Evolutionary conservation across 805 yeast genomes (phyloP).

Genomic region (Barnettozyma siamensis): DNA sequence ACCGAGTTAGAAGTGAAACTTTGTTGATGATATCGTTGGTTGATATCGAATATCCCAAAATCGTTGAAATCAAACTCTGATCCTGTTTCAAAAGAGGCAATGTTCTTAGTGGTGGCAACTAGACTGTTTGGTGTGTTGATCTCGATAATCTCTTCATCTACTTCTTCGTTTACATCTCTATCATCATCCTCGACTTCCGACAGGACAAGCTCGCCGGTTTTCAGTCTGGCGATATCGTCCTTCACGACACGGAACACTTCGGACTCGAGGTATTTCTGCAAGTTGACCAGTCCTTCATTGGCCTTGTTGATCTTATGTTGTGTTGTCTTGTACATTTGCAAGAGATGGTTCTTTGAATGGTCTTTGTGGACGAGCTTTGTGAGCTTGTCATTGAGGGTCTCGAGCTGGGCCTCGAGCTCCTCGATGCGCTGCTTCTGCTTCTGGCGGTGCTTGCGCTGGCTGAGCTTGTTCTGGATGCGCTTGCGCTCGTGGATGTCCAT

Average conservation of each 20-base stretch:
- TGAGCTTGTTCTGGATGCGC: slow-evolving; percentile 11
- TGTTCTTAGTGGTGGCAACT: not conserved
- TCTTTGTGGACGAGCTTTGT: slow-evolving; percentile 9
- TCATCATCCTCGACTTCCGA: not conserved
- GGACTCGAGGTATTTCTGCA: slow-evolving; percentile 4
- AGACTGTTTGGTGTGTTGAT: not conserved
- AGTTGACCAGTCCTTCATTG: slow-evolving; percentile 2
- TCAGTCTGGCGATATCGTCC: not conserved
- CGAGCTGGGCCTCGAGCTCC: slow-evolving; percentile 9
- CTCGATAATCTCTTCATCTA: not conserved
- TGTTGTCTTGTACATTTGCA: slow-evolving; percentile 5
- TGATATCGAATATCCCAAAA: slow-evolving; percentile 3
- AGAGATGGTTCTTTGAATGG: slow-evolving; percentile 6
- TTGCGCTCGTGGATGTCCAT: slow-evolving; percentile 10
- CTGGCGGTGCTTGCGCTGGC: slow-evolving; percentile 13
- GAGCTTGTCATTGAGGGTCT: slow-evolving; percentile 4
- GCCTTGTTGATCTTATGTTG: slow-evolving; percentile 3
- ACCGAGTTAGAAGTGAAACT: slow-evolving; percentile 4
- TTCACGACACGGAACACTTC: slow-evolving; percentile 4
- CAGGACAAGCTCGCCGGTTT: not conserved
- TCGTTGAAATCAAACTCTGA: slow-evolving; percentile 6
- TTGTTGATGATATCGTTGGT: slow-evolving; percentile 1
- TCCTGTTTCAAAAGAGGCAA: slow-evolving; percentile 2
- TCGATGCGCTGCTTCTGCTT: slow-evolving; percentile 13
- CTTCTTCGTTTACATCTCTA: not conserved